phyloP scores from a whole-genome alignment of 2,329 filamentous ascomycete genomes.

The Davidsoniella neocaledoniae region DNA sequence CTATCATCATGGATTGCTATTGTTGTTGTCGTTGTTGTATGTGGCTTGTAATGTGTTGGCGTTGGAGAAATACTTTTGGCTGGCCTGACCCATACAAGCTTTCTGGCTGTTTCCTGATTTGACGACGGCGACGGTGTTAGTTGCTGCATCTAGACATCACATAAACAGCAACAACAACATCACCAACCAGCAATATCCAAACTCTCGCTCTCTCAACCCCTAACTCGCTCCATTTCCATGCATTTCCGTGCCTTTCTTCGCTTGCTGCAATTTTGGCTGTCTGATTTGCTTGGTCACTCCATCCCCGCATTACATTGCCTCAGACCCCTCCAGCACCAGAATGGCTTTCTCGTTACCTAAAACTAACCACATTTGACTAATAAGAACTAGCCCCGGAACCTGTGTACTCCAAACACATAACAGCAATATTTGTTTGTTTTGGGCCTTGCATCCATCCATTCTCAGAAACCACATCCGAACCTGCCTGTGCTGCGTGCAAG shows the following conservation, averaged over 20 bases:
- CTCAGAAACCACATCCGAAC: constrained; percentile 1
- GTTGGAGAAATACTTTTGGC: too few relatives aligned
- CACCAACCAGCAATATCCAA: neutral
- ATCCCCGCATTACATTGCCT: constrained; percentile 8
- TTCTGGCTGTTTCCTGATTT: too few relatives aligned
- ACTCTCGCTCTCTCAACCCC: neutral
- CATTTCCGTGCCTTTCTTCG: constrained; percentile 3
- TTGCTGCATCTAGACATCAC: neutral
- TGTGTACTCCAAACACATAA: constrained; percentile 6
- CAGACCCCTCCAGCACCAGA: constrained; percentile 9
- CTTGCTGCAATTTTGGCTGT: constrained; percentile 2
- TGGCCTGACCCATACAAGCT: too few relatives aligned
- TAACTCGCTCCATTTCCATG: neutral
- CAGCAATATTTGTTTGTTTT: too few relatives aligned
- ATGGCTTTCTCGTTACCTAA: constrained; percentile 17
- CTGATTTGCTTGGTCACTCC: constrained; percentile 4
- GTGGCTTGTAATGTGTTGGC: too few relatives aligned
- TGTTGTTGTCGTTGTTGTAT: too few relatives aligned
- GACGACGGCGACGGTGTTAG: too few relatives aligned
- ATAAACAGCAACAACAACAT: neutral
- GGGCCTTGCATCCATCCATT: too few relatives aligned
- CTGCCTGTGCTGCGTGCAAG: neutral
- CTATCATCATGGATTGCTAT: too few relatives aligned
- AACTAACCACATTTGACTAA: constrained; percentile 17
- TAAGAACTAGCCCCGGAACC: constrained; percentile 13